These are phyloP conservation scores for Hanseniaspora lindneri DNA, from an alignment of 805 yeast genomes.

Conservation along the genomic window DNA sequence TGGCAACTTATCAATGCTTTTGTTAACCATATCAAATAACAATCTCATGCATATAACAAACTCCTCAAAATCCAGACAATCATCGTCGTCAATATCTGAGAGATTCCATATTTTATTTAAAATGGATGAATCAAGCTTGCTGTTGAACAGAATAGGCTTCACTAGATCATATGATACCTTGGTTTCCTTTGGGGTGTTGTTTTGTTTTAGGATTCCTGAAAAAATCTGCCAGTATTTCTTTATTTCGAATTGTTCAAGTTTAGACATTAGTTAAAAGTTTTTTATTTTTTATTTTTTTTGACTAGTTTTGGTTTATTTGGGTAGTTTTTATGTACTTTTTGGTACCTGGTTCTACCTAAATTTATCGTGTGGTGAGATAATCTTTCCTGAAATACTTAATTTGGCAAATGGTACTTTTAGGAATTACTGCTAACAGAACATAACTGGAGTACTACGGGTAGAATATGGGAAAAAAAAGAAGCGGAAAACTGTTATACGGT, in stretches of 20 bases:
- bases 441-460: too few relatives aligned
- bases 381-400: too few relatives aligned
- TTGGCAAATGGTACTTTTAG: too few relatives aligned
- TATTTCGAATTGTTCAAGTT: slow-evolving; percentile 87
- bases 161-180: slow-evolving; percentile 77
- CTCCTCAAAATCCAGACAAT: slow-evolving; percentile 87
- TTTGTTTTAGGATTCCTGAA: slow-evolving; percentile 45
- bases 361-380: too few relatives aligned
- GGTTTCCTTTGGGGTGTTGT: slow-evolving; percentile 54
- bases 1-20: slow-evolving; percentile 52
- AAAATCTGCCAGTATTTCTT: slow-evolving; percentile 97
- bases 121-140: slow-evolving; percentile 66
- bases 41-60: slow-evolving; percentile 95
- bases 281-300: neutral
- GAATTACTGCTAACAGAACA: too few relatives aligned
- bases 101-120: slow-evolving; percentile 80
- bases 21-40: slow-evolving; percentile 81
- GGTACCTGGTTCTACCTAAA: neutral
- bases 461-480: neutral
- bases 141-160: slow-evolving; percentile 75
- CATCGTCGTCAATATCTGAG: slow-evolving; percentile 87
- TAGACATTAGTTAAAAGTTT: slow-evolving; percentile 35
- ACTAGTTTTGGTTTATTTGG: too few relatives aligned
- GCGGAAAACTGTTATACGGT: too few relatives aligned
- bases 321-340: neutral